Base-by-base conservation (phyloP, 768 basidiomycete species). In the Daedaleopsis sinensis region DNA sequence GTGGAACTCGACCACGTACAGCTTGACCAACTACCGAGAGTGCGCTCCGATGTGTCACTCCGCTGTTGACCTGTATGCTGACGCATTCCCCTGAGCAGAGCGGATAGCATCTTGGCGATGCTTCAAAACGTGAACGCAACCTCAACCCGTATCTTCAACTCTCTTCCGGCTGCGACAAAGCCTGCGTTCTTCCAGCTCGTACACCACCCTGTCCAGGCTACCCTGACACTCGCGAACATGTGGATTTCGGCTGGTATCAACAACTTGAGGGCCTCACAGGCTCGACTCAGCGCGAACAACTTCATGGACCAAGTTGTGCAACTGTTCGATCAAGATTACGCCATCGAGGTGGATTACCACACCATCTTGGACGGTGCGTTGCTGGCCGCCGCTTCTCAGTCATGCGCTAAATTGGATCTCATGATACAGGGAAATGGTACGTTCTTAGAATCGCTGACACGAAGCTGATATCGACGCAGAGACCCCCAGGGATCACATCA, bases 181-280 rank as follows among this genome's bases (percentile, higher is more conserved):
- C 78, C 86, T 1, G 82, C 89, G 0, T 91, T 84, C 77, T 90
- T 84, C 81, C 80, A 92, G 69, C 78, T 87, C n/a, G 81, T 92
- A 1, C 85, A 87, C 35, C 86, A 89, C 65, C 83, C 87, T 4
- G 80, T 87, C 19, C 70, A 82, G 52, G 87, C 87, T 0, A 84
- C 83, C 63, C 74, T 78, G 48, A 89, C 84, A 52, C 70, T 89
- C 32, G 82, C 79, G 16, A 79, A 80, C 58, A 79, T 90, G 78
- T 77, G 85, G 66, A 78, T 90, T 35, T 73, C 77, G 23, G 86
- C 85, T 48, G 88, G 88, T 12, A 65, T 74, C 61, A 88, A 87
- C 70, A 86, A 86, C 67, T 62, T 89, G 35, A 78, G 83, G 36
- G 85, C 85, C 2, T 84, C 82, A 9, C 89, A 91, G 71, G 87